Conservation (phyloP, 768 basidiomycete species). For the Epithele typhae region DNA sequence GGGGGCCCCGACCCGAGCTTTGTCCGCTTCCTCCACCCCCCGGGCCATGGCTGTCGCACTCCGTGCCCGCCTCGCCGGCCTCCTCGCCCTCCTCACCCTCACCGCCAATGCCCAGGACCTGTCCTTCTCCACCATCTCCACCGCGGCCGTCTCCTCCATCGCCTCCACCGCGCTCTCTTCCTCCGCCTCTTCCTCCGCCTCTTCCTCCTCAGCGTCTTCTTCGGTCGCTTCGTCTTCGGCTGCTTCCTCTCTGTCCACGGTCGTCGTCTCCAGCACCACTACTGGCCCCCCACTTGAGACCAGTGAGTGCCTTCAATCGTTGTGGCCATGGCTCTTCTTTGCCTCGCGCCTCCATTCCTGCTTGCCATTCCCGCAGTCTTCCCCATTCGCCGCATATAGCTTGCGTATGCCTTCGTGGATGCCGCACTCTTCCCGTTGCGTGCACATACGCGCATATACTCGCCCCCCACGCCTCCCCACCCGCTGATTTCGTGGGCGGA, state of each 20-base stretch:
- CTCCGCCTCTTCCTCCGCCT: conserved; percentile 1
- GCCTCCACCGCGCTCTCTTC: conserved; percentile 2
- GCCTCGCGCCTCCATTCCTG: too few species aligned
- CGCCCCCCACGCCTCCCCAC: too few species aligned
- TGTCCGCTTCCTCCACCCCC: conserved; percentile 1
- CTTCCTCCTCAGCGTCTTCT: background rate
- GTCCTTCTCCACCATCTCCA: background rate
- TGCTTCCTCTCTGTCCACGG: background rate
- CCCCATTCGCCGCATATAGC: too few species aligned
- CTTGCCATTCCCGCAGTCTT: too few species aligned
- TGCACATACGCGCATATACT: too few species aligned
- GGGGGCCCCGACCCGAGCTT: too few species aligned
- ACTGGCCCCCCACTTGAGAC: conserved; percentile 21
- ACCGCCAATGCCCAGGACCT: conserved; percentile 2
- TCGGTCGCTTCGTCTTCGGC: conserved; percentile 7
- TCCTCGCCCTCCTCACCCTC: conserved; percentile 17
- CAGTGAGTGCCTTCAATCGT: conserved; percentile 17
- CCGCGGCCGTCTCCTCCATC: background rate
- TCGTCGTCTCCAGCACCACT: background rate
- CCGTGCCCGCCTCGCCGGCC: conserved; percentile 9
- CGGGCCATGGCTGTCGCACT: conserved; percentile 11
- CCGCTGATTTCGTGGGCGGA: too few species aligned
- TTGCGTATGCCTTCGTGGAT: too few species aligned
- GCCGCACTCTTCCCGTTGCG: too few species aligned
- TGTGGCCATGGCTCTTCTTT: too few species aligned